Conservation (phyloP, 1,139 yeast genomes). For the Saccharomyces hybrid region DNA sequence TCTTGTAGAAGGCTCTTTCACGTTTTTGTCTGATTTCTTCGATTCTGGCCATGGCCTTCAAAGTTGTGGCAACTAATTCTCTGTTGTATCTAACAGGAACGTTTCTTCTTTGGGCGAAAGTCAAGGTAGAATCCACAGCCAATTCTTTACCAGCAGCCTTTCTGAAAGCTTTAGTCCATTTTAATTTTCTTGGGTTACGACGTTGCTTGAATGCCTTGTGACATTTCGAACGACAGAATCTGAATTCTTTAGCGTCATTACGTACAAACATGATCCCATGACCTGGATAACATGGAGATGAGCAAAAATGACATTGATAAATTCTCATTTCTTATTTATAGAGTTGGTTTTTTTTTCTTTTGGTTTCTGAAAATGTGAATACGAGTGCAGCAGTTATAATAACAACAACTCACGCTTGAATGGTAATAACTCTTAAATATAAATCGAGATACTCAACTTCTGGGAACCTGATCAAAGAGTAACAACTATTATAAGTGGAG, state of each 20-base stretch:
- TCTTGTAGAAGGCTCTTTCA: constrained; percentile 97
- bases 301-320: constrained; percentile 91
- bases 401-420: background rate
- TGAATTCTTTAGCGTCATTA: constrained; percentile 94
- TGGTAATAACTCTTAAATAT: background rate
- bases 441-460: background rate
- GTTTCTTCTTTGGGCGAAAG: constrained; percentile 94
- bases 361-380: background rate
- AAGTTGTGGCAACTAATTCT: constrained; percentile 87
- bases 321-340: constrained; percentile 59
- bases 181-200: constrained; percentile 96
- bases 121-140: constrained; percentile 92
- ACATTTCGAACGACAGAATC: constrained; percentile 97
- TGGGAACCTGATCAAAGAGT: background rate
- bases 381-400: background rate
- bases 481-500: background rate
- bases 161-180: constrained; percentile 98
- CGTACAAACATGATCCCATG: constrained; percentile 98
- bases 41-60: constrained; percentile 91
- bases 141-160: constrained; percentile 98
- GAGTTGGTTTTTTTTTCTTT: background rate
- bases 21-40: constrained; percentile 94
- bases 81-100: constrained; percentile 97
- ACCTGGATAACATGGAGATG: constrained; percentile 94
- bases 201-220: constrained; percentile 96